phyloP scores from a whole-genome alignment of 2,329 filamentous ascomycete genomes.

The Knufia petricola region DNA sequence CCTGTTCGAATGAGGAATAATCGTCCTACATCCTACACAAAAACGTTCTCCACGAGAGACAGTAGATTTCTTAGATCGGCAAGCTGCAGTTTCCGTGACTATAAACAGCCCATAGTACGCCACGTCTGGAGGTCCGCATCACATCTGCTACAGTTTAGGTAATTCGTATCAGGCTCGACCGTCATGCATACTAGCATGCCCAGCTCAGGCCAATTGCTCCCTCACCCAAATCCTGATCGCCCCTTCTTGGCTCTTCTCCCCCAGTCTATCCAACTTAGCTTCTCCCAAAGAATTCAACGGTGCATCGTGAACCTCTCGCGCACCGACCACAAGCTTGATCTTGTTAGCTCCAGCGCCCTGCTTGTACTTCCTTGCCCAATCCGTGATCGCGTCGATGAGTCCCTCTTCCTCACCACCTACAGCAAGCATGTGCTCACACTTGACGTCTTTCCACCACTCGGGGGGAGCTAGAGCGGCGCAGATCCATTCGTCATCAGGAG shows the following conservation, averaged over 20 bases:
- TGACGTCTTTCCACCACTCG: conserved; percentile 21
- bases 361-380: conserved; percentile 20
- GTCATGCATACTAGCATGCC: too few species aligned
- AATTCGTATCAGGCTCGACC: too few species aligned
- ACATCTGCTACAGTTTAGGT: too few species aligned
- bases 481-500: conserved; percentile 12
- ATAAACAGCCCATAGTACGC: too few species aligned
- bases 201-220: neutral
- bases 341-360: conserved; percentile 6
- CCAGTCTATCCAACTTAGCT: conserved; percentile 8
- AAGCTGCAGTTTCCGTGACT: too few species aligned
- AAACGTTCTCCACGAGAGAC: too few species aligned
- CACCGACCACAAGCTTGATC: conserved; percentile 10
- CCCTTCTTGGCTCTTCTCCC: conserved; percentile 12
- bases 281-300: conserved; percentile 9
- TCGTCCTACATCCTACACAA: neutral
- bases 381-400: conserved; percentile 15
- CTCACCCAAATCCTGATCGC: conserved; percentile 13
- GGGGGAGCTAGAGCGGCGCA: conserved; percentile 11
- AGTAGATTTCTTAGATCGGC: too few species aligned
- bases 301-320: conserved; percentile 12
- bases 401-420: conserved; percentile 17
- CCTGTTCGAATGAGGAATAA: neutral
- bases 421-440: conserved; percentile 17
- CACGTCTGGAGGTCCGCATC: too few species aligned